Evolutionary conservation across 176 grass and related monocot species (phyloP), one percentile per base, ranked within the genome.

Genomic region (Leersia perrieri): DNA sequence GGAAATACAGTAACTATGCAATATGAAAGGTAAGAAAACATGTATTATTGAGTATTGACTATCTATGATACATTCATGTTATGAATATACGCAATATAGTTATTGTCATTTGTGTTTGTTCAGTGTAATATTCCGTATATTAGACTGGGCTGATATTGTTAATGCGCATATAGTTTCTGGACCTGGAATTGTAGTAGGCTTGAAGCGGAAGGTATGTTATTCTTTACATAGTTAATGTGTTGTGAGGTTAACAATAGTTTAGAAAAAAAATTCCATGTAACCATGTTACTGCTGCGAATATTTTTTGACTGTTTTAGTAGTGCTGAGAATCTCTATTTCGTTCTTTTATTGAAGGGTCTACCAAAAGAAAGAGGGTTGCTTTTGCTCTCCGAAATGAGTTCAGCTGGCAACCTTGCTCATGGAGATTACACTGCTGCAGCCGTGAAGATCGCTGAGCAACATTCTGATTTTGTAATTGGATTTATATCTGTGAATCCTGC

Each of bases 401-500:
- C 96, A 18, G 85, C 85, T 70, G 92, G 96, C 64, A 98, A 93
- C 84, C 92, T 98, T 66, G 96, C 96, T 23, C 76, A 78, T 23
- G 96, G 92, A 82, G 90, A 90, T 64, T 95, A 98, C 90, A 98
- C 92, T 25, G 78, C 88, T 22, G 81, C 88, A 72, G 95, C 92
- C 13, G 79, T 93, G 25, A 93, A 98, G 89, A 93, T 98, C 84
- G 96, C 92, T 15, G 84, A 95, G 63, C 82, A 91, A 42, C 92
- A 95, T 68, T 84, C 88, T 11, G 96, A 98, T 84, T 91, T 98
- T 60, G 92, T 95, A 41, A 91, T 93, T 14, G 96, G 96, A 40
- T 98, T 98, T 69, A 90, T 98, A 82, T 98, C 96, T 22, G 96
- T 98, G 64, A 93, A 93, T 87, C 96, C 90, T 72, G 88, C 90